Base-by-base conservation (phyloP, 2,329 filamentous ascomycete genomes). In the Nemania bipapillata region DNA sequence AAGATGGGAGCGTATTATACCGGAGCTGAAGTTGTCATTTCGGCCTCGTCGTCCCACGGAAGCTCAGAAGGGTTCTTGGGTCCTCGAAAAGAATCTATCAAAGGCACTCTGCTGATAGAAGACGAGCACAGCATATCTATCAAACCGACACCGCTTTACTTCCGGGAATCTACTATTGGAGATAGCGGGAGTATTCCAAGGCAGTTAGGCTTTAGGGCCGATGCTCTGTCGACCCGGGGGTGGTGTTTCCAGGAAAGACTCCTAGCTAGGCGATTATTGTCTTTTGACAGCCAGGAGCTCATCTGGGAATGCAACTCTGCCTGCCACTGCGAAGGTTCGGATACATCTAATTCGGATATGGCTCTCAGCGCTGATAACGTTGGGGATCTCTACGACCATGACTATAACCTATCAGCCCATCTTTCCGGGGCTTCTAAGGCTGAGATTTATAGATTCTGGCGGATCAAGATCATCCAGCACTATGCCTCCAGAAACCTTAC, bases 221-320 rank as follows among this genome's bases (percentile, higher is more conserved):
- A 53, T 32, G 15, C 49, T 5, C 49, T 53, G 12, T 53, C 49
- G 26, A 53, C 8, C 15, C 49, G 49, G 8, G 49, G 49, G 26
- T 53, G 49, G 49, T 53, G 49, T 15, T 53, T 53, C 26, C 49
- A 53, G 49, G 49, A 53, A 26, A 53, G 49, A 17, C 26, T 53
- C 2, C 17, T 53, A 12, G 49, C 49, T 32, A 53, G 49, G 49
- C 49, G 49, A 15, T 32, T 53, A 30, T 30, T 53, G 26, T 53
- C 49, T 8, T 53, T 53, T 32, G 49, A 53, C 49, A 53, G 49
- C 26, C 22, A 53, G 49, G 26, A 53, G 26, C 49, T 53, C 15
- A 53, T 53, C 26, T 53, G 49, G 49, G 49, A 53, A 53, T 53
- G 49, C 26, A 53, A 53, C 26, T 53, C 49, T 5, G 49, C 49